Evolutionary conservation across 495 filamentous ascomycete genomes (phyloP), one percentile per base, ranked within the genome.

Genomic region (Hypomontagnella submonticulosa): DNA sequence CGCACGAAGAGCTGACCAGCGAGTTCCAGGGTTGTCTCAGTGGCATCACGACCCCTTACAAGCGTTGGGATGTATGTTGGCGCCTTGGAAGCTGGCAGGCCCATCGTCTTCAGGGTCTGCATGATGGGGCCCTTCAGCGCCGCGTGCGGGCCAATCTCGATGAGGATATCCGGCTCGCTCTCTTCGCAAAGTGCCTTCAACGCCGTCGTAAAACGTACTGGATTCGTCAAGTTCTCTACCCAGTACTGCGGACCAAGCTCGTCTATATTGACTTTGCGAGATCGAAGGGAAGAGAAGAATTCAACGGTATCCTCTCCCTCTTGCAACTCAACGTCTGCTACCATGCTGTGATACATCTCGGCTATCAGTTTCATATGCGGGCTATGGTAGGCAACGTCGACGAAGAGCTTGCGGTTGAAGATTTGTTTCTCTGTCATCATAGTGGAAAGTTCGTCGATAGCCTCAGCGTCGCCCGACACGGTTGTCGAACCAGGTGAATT

Each of bases 361-460:
- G 77, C 76, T n/a, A 81, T 73, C 34, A 79, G 59, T 38, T 77
- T 67, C 82, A 90, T 89, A 59, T 89, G 85, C 48, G 82, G 80
- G 1, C 87, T 89, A 65, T 91, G 88, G 61, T 87, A 90, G 0
- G 87, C 88, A 18, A 81, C 75, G 27, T 84, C 79, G n/a, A 90
- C 85, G 12, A 77, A 72, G 0, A 90, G 80, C 10, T 78, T 77
- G 42, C 86, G 77, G 41, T 74, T 79, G 67, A 89, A 89, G 11
- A 83, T 57, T 19, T 79, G 63, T 15, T 81, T 78, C 12, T 75
- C 73, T 18, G 80, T 68, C 48, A 85, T 74, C 0, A 76, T 72
- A 11, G 71, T 61, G 47, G 82, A 74, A 8, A 88, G 70, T 54
- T 83, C 77, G n/a, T 79, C 72, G 18, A 87, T 73, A 12, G 80